Conservation (phyloP, 441 rosid species). For the Brassica balearica region DNA sequence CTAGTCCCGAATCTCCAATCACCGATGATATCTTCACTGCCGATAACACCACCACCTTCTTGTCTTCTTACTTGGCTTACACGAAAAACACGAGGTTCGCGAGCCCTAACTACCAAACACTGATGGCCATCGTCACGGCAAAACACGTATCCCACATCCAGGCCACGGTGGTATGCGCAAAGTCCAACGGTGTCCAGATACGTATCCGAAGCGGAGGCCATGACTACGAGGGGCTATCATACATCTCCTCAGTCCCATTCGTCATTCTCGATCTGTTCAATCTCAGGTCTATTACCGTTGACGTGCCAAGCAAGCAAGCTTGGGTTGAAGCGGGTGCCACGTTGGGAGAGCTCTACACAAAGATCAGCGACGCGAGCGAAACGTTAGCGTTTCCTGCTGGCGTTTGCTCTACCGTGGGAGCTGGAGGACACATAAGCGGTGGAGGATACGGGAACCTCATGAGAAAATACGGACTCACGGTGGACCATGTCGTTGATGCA, state of each 20-base stretch:
- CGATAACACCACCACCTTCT: constrained; percentile 10
- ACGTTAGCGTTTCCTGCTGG: constrained; percentile 20
- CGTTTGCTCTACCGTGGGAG: constrained; percentile 1
- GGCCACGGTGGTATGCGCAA: constrained; percentile 35
- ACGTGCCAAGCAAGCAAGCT: constrained; percentile 27
- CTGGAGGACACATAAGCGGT: constrained; percentile 11
- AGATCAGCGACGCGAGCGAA: constrained; percentile 33
- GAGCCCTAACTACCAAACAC: background rate
- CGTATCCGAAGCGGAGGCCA: constrained; percentile 48
- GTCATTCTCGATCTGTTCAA: constrained; percentile 40
- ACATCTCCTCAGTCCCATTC: constrained; percentile 41
- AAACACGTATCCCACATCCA: constrained; percentile 6
- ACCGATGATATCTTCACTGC: constrained; percentile 4
- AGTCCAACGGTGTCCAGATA: constrained; percentile 33
- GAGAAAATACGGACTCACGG: constrained; percentile 1
- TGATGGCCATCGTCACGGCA: constrained; percentile 28
- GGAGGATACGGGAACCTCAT: constrained; percentile 2
- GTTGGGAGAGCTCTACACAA: constrained; percentile 32
- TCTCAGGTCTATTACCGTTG: constrained; percentile 28
- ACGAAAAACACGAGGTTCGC: constrained; percentile 1
- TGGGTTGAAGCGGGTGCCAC: constrained; percentile 43
- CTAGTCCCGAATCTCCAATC: background rate
- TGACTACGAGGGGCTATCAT: constrained; percentile 40
- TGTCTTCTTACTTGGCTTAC: background rate
- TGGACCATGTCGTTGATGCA: background rate